A percentile compares a stretch with the other conserved stretches of the same genome.
These are phyloP conservation scores for Smallanthus sonchifolius DNA, from an alignment of 129 eudicot species.

Conservation along the genomic window DNA sequence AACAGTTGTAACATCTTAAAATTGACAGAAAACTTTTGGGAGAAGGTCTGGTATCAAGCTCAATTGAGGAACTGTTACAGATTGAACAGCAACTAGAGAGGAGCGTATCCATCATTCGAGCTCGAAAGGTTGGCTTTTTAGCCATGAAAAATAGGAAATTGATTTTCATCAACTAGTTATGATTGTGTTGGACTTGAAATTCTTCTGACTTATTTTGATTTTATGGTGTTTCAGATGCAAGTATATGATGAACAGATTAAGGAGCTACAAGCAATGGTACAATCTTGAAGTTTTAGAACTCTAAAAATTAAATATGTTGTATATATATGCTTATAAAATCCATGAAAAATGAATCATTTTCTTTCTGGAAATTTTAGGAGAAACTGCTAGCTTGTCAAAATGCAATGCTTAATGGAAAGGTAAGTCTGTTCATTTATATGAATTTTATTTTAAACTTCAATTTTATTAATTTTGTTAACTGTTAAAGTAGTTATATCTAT, in stretches of 20 bases:
- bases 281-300: neutral
- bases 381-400: slow-evolving; percentile 61
- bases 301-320: too few relatives aligned
- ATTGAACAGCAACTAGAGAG: slow-evolving; percentile 69
- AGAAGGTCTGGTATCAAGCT: slow-evolving; percentile 61
- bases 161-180: neutral
- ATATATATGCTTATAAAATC: too few relatives aligned
- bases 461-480: neutral
- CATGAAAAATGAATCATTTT: neutral
- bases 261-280: slow-evolving; percentile 66
- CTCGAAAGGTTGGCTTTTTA: slow-evolving; percentile 55
- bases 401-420: slow-evolving; percentile 63
- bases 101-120: slow-evolving; percentile 57
- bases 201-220: neutral
- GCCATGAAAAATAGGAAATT: neutral
- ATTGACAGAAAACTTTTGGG: slow-evolving; percentile 66
- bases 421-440: slow-evolving; percentile 13
- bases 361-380: slow-evolving; percentile 42
- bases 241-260: slow-evolving; percentile 62
- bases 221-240: slow-evolving; percentile 54
- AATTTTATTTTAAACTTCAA: neutral
- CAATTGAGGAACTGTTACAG: slow-evolving; percentile 63
- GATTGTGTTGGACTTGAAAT: neutral
- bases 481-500: too few relatives aligned
- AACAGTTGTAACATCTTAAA: neutral